phyloP scores from a whole-genome alignment of 2,329 filamentous ascomycete species.

The Rutstroemia sp. region DNA sequence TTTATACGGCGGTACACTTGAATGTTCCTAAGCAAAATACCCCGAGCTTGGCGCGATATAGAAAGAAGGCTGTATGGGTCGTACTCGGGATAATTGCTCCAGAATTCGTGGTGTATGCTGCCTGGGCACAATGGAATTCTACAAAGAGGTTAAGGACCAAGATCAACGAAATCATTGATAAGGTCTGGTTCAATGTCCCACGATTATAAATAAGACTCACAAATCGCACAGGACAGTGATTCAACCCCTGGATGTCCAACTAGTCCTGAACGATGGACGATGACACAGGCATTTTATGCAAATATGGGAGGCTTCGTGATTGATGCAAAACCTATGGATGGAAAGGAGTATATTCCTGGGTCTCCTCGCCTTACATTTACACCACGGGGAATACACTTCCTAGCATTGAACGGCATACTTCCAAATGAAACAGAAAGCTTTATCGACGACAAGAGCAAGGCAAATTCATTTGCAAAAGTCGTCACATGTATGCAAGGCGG shows the following conservation, averaged over 20 bases:
- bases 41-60: neutral
- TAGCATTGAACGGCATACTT: neutral
- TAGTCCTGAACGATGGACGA: constrained; percentile 4
- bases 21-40: no score
- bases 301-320: constrained; percentile 13
- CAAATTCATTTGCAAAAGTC: constrained; percentile 21
- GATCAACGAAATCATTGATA: neutral
- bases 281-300: constrained; percentile 14
- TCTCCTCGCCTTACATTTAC: neutral
- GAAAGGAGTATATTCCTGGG: neutral
- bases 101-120: constrained; percentile 28
- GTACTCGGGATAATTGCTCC: constrained; percentile 28
- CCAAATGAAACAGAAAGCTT: neutral
- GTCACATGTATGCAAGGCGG: constrained; percentile 22
- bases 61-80: constrained; percentile 27
- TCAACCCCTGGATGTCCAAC: no score
- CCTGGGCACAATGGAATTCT: constrained; percentile 13
- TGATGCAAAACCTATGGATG: neutral
- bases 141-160: neutral
- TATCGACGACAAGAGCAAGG: constrained; percentile 26
- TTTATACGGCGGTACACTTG: no score
- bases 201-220: neutral
- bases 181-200: neutral
- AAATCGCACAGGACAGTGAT: neutral
- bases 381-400: neutral